phyloP scores from a whole-genome alignment of 2,329 filamentous ascomycete species.

The Cladosporium sp. region DNA sequence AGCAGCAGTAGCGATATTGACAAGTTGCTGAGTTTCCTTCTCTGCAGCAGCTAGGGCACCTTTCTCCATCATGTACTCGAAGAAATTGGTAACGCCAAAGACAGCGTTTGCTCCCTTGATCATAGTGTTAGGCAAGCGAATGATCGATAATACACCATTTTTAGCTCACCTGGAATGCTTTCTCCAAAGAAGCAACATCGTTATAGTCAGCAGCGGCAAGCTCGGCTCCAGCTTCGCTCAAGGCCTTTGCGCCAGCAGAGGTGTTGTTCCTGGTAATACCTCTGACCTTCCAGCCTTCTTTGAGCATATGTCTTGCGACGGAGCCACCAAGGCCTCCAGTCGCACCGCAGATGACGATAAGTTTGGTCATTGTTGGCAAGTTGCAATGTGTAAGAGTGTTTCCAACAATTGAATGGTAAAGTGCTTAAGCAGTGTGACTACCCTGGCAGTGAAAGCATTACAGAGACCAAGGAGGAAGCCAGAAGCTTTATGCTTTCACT shows the following conservation, averaged over 20 bases:
- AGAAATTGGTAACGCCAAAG: conserved; percentile 21
- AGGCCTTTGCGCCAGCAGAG: conserved; percentile 20
- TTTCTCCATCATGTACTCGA: conserved; percentile 14
- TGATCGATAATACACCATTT: no score
- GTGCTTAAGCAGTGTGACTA: no score
- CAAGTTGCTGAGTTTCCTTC: conserved; percentile 16
- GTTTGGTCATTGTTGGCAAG: conserved; percentile 17
- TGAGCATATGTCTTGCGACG: conserved; percentile 19
- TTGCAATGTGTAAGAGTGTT: neutral
- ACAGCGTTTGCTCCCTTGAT: conserved; percentile 17
- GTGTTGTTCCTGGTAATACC: conserved; percentile 24
- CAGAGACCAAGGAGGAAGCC: no score
- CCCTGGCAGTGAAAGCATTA: no score
- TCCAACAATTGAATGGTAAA: no score
- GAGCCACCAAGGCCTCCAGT: conserved; percentile 21
- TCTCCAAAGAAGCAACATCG: conserved; percentile 15
- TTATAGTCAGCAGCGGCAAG: conserved; percentile 18
- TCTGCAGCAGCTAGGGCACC: conserved; percentile 14
- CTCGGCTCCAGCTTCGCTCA: conserved; percentile 19
- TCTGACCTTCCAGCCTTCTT: conserved; percentile 24
- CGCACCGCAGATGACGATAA: conserved; percentile 13
- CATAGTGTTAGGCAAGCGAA: no score
- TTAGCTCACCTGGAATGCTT: conserved; percentile 17
- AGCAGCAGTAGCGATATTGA: conserved; percentile 19
- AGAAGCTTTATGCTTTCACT: no score